Percentiles rank a stretch among this genome's conserved stretches.
These are phyloP conservation scores for Ustilago trichophora DNA, from an alignment of 1,284 basidiomycete genomes.

Conservation along the genomic window DNA sequence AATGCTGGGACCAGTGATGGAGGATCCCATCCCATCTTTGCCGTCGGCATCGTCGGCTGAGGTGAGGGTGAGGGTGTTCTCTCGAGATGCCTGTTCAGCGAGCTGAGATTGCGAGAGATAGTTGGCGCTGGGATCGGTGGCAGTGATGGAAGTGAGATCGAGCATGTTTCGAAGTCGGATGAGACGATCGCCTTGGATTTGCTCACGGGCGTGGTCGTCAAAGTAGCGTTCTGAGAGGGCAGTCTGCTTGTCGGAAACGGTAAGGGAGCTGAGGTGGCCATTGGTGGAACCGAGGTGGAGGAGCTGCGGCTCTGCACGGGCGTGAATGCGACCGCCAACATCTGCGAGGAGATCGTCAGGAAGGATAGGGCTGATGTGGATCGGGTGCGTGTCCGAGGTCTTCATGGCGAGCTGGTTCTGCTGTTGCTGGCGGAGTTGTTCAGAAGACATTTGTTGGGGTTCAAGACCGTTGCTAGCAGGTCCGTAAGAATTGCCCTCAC, in stretches of 20 bases:
- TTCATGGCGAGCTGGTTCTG: constrained; percentile 49
- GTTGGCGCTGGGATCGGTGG: constrained; percentile 22
- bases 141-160: constrained; percentile 37
- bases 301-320: constrained; percentile 24
- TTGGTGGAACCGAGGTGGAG: constrained; percentile 1
- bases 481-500: background rate
- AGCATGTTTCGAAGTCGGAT: constrained; percentile 51
- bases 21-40: too few relatives aligned
- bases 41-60: constrained; percentile 5
- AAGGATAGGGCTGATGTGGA: constrained; percentile 57
- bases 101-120: constrained; percentile 31
- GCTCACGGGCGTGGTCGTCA: constrained; percentile 29
- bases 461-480: too few relatives aligned
- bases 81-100: constrained; percentile 22
- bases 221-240: constrained; percentile 13
- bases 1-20: too few relatives aligned
- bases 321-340: constrained; percentile 39
- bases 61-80: constrained; percentile 10
- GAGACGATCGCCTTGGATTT: constrained; percentile 49
- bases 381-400: constrained; percentile 62
- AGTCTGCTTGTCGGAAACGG: background rate
- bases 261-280: background rate
- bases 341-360: constrained; percentile 41
- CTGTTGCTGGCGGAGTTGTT: too few relatives aligned
- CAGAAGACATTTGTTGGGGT: too few relatives aligned